phyloP scores from a whole-genome alignment of 768 basidiomycete genomes.

The Clitopilus hobsonii region DNA sequence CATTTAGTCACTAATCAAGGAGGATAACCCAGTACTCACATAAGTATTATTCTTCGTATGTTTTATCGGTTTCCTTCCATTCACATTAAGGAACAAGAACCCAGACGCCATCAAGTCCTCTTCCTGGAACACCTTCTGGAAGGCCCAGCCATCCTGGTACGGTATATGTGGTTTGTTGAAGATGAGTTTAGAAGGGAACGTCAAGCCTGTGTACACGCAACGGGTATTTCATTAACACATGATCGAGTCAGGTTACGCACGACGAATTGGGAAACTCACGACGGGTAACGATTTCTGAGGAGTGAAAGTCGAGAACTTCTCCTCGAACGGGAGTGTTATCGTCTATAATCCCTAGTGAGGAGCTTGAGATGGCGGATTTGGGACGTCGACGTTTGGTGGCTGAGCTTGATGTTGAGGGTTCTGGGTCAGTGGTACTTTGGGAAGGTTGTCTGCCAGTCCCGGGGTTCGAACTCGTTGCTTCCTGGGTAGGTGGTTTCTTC shows the following conservation, averaged over 20 bases:
- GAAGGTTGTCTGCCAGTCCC: neutral
- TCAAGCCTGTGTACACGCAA: neutral
- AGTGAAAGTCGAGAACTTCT: neutral
- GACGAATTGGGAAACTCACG: neutral
- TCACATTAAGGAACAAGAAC: slow-evolving; percentile 74
- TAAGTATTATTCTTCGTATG: slow-evolving; percentile 91
- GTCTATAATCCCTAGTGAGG: neutral
- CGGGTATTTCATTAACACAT: neutral
- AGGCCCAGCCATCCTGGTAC: slow-evolving; percentile 48
- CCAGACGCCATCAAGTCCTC: slow-evolving; percentile 90
- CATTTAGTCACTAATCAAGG: neutral
- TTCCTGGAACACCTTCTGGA: slow-evolving; percentile 90
- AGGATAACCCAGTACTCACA: slow-evolving; percentile 37
- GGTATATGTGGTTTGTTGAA: neutral
- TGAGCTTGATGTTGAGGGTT: neutral
- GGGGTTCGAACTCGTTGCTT: neutral
- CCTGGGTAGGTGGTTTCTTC: neutral
- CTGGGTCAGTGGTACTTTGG: neutral
- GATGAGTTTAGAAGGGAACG: neutral
- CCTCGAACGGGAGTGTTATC: neutral
- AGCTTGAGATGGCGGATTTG: neutral
- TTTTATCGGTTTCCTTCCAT: slow-evolving; percentile 79
- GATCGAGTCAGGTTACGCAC: neutral
- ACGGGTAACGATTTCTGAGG: neutral
- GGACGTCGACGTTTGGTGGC: neutral